These are phyloP conservation scores for Didymella sp. DNA, from an alignment of 2,329 filamentous ascomycete species.

Conservation along the genomic window DNA sequence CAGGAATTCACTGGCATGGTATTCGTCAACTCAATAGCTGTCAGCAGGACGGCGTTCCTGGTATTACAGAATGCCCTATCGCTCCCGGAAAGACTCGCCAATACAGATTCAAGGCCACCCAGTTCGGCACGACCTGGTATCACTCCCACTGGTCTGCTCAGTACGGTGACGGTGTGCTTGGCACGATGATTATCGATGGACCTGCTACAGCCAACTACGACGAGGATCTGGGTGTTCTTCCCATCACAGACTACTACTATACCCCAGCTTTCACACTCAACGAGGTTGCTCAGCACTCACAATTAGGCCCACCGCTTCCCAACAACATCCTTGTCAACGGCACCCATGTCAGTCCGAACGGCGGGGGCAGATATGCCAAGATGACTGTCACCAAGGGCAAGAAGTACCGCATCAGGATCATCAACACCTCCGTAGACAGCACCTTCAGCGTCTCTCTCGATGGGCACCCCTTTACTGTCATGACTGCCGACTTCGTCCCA, in stretches of 20 bases:
- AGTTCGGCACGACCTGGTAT: constrained; percentile 56
- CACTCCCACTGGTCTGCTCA: constrained; percentile 54
- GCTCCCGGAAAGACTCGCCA: constrained; percentile 63
- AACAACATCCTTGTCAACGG: constrained; percentile 63
- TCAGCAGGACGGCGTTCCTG: constrained; percentile 64
- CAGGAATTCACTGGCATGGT: constrained; percentile 61
- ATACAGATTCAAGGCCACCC: constrained; percentile 64
- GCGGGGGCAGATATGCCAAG: constrained; percentile 45
- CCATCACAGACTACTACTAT: constrained; percentile 70
- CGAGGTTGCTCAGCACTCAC: constrained; percentile 43
- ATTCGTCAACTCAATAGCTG: constrained; percentile 48
- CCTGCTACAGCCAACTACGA: constrained; percentile 59
- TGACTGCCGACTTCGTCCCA: constrained; percentile 53
- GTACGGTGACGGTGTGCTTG: constrained; percentile 54
- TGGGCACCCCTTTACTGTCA: constrained; percentile 52
- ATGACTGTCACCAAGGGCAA: constrained; percentile 52
- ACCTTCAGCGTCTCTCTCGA: constrained; percentile 48
- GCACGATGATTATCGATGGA: constrained; percentile 52
- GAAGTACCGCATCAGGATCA: constrained; percentile 64
- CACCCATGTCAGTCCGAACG: constrained; percentile 58
- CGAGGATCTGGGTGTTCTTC: constrained; percentile 66
- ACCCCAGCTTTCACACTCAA: constrained; percentile 41
- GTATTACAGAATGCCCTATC: constrained; percentile 68
- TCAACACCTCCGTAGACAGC: constrained; percentile 58
- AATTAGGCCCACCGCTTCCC: constrained; percentile 43